These are phyloP conservation scores for Heimioporus sp. DNA, from an alignment of 768 basidiomycete genomes.

Conservation along the genomic window DNA sequence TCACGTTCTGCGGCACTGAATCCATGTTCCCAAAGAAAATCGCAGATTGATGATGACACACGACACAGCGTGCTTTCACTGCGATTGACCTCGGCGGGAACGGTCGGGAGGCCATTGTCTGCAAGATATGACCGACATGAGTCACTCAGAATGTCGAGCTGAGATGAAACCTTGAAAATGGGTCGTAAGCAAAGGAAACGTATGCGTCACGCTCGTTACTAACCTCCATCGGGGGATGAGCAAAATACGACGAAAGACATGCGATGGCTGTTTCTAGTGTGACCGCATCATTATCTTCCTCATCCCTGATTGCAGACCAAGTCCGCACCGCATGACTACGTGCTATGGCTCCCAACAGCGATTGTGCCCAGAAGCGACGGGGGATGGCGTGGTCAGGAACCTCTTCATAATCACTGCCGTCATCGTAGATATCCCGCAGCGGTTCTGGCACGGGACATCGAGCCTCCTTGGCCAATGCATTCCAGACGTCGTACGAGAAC, in stretches of 20 bases:
- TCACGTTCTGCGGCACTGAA: conserved; percentile 45
- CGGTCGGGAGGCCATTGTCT: conserved; percentile 23
- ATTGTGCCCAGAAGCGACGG: conserved; percentile 50
- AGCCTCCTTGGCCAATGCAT: conserved; percentile 44
- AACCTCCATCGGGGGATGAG: conserved; percentile 43
- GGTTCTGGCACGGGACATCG: conserved; percentile 33
- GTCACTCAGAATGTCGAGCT: conserved; percentile 39
- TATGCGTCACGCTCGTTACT: conserved; percentile 4
- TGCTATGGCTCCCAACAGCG: conserved; percentile 43
- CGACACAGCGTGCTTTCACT: conserved; percentile 25
- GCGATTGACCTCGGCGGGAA: conserved; percentile 31
- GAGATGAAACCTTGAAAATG: conserved; percentile 35
- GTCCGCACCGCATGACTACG: conserved; percentile 38
- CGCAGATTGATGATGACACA: conserved; percentile 45
- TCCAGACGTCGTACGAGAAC: conserved; percentile 55
- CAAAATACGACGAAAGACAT: conserved; percentile 54
- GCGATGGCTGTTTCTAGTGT: conserved; percentile 47
- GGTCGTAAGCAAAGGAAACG: not conserved
- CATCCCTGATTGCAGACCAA: conserved; percentile 32
- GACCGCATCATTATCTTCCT: conserved; percentile 7
- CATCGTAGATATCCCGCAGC: conserved; percentile 20
- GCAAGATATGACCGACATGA: conserved; percentile 41
- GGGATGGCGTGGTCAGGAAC: conserved; percentile 35
- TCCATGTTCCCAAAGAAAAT: conserved; percentile 49
- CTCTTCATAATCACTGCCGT: not conserved